Conservation (phyloP, 106 monocot species). For the Hemerocallis citrina region DNA sequence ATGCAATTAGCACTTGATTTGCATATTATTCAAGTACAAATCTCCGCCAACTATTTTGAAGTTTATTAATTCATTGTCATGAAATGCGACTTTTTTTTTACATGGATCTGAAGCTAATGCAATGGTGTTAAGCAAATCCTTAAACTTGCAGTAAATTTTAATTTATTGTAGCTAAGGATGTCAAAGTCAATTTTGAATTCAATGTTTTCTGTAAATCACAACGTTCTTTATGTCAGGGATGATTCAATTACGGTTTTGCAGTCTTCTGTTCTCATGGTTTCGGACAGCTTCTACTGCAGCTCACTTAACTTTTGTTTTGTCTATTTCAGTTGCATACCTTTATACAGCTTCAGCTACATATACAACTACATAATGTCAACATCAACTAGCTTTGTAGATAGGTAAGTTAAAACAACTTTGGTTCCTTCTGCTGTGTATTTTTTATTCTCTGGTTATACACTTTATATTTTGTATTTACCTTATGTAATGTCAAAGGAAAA, state of each 20-base stretch:
- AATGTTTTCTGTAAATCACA: neutral
- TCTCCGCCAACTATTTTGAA: no score
- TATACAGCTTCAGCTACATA: constrained; percentile 26
- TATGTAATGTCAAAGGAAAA: neutral
- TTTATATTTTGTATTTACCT: neutral
- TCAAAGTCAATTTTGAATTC: no score
- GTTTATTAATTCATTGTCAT: no score
- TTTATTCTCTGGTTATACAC: neutral
- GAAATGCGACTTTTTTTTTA: no score
- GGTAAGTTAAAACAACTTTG: constrained; percentile 9
- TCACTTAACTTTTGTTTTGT: neutral
- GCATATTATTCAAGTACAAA: no score
- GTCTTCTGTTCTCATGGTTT: neutral
- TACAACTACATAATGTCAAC: constrained; percentile 23
- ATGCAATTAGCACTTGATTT: no score
- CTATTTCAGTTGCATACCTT: constrained; percentile 24
- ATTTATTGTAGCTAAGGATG: no score
- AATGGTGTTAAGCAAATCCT: no score
- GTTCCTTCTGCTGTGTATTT: neutral
- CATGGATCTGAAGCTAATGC: no score
- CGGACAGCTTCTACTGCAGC: neutral
- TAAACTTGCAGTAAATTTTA: no score
- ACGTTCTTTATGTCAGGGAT: neutral
- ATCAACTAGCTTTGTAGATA: constrained; percentile 24
- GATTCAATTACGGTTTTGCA: neutral